These are phyloP conservation scores for Allium fistulosum DNA, from an alignment of 106 monocot species.

Conservation along the genomic window DNA sequence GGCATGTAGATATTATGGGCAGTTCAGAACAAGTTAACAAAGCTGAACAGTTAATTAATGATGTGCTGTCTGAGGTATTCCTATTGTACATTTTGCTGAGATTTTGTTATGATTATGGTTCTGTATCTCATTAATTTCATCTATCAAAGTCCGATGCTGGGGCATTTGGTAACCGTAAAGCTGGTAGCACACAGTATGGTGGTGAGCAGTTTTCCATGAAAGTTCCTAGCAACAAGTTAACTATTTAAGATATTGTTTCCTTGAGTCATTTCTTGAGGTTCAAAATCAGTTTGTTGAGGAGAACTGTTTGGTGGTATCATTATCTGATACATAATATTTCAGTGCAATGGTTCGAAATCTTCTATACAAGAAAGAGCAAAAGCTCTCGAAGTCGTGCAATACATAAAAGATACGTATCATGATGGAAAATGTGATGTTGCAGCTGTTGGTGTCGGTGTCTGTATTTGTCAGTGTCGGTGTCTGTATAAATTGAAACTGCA, in stretches of 20 bases:
- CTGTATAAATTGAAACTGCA: too few relatives aligned
- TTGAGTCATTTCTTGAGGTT: neutral
- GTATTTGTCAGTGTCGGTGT: too few relatives aligned
- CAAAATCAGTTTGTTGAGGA: too few relatives aligned
- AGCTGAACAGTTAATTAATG: conserved; percentile 38
- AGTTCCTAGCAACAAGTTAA: conserved; percentile 19
- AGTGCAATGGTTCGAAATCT: too few relatives aligned
- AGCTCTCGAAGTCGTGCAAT: too few relatives aligned
- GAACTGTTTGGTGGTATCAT: too few relatives aligned
- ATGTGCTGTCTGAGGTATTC: conserved; percentile 1
- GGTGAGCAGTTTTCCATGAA: conserved; percentile 15
- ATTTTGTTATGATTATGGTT: neutral
- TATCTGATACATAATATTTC: too few relatives aligned
- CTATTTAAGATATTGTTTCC: neutral
- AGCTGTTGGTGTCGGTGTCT: too few relatives aligned
- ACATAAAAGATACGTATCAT: too few relatives aligned
- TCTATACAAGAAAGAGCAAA: too few relatives aligned
- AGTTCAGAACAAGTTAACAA: conserved; percentile 64
- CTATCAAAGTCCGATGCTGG: conserved; percentile 12
- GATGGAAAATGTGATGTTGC: too few relatives aligned
- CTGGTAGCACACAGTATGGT: conserved; percentile 3
- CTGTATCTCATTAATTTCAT: neutral
- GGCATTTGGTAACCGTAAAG: conserved; percentile 10
- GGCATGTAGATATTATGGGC: conserved; percentile 53
- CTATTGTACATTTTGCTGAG: neutral